Percentiles rank a stretch among this genome's conserved stretches.
phyloP scores from a whole-genome alignment of 768 basidiomycete species.

The Glaciozyma martinii region DNA sequence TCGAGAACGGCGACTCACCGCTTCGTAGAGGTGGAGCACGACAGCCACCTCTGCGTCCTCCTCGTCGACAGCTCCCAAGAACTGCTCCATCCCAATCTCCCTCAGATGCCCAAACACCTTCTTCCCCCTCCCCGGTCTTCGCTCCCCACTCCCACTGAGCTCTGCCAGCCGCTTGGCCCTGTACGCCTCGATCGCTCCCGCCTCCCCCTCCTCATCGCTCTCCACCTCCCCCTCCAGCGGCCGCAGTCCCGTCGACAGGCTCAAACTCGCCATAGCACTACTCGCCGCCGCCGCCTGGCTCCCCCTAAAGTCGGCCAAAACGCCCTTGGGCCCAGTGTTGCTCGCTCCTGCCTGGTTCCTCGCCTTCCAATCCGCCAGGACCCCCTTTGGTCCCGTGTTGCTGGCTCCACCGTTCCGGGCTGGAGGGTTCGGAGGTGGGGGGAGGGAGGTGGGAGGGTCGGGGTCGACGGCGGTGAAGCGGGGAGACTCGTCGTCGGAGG shows the following conservation, averaged over 20 bases:
- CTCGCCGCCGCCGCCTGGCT: background rate
- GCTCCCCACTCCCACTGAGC: constrained; percentile 21
- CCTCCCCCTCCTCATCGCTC: constrained; percentile 7
- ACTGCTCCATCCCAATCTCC: constrained; percentile 31
- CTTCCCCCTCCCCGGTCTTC: background rate
- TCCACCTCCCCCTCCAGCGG: background rate
- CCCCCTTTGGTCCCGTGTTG: constrained; percentile 36
- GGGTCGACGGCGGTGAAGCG: background rate
- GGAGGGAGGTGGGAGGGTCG: background rate
- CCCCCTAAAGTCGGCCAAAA: constrained; percentile 10
- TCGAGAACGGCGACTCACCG: constrained; percentile 17
- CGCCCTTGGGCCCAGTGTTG: constrained; percentile 36
- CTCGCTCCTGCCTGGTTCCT: background rate
- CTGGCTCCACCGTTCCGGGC: background rate
- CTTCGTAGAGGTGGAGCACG: constrained; percentile 33
- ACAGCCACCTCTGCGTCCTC: constrained; percentile 26
- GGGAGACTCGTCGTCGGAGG: background rate
- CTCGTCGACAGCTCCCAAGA: constrained; percentile 33
- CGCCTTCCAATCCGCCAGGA: constrained; percentile 29
- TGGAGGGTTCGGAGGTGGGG: background rate
- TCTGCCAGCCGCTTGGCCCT: constrained; percentile 26
- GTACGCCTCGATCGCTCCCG: constrained; percentile 13
- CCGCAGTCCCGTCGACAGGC: too few relatives aligned
- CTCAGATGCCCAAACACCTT: constrained; percentile 34
- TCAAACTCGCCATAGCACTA: background rate